Conservation (phyloP, 1,139 yeast species). For the Pneumocystis murina region DNA sequence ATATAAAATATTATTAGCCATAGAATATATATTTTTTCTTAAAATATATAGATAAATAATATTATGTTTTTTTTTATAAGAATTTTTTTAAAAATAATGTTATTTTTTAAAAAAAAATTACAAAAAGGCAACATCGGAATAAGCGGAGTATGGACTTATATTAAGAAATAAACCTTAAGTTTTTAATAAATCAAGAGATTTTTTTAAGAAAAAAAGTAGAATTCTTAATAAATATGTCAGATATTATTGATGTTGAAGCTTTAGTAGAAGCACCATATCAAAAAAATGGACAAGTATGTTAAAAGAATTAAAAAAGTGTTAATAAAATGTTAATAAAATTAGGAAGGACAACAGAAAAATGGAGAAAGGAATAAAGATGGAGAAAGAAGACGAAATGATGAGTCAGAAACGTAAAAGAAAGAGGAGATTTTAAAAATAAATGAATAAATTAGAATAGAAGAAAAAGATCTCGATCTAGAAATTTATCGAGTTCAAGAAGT, state of each 20-base stretch:
- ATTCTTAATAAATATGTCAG: not conserved
- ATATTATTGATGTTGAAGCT: conserved; percentile 11
- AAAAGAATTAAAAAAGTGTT: not conserved
- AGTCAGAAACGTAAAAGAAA: not conserved
- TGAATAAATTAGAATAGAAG: not conserved
- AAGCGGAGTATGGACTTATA: not conserved
- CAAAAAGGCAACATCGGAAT: not conserved
- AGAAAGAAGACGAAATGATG: not conserved
- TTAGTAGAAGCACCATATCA: conserved; percentile 14
- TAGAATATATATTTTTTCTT: too few species aligned
- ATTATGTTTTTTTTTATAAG: too few species aligned
- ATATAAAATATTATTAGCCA: too few species aligned
- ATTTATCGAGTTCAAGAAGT: not conserved
- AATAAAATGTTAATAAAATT: not conserved
- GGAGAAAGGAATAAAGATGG: not conserved
- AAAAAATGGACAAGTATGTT: not conserved
- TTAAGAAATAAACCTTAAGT: too few species aligned
- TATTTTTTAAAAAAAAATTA: too few species aligned
- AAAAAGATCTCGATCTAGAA: not conserved
- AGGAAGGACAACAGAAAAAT: not conserved
- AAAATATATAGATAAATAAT: too few species aligned
- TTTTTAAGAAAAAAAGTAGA: too few species aligned
- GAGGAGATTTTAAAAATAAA: not conserved
- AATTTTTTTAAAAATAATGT: not conserved
- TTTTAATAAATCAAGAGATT: too few species aligned